Percentiles rank a stretch among this genome's conserved stretches.
Conservation (phyloP, 768 basidiomycete genomes). For the Neoboletus subvelutipes region DNA sequence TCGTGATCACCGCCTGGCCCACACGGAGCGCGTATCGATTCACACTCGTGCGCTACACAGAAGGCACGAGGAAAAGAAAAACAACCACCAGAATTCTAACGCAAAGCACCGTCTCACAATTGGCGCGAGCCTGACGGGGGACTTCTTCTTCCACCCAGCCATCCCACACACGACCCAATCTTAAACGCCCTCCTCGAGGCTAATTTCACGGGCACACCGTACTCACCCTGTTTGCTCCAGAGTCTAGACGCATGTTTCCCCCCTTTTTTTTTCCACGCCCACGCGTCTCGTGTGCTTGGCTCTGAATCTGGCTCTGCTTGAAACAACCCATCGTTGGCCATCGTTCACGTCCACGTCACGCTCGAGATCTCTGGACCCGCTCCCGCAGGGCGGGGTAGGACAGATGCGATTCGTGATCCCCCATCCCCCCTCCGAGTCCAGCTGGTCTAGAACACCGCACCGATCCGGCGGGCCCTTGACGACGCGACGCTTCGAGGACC, state of each 20-base stretch:
- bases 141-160: no score
- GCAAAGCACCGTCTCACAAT: no score
- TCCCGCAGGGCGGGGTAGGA: neutral
- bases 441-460: neutral
- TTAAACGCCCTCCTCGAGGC: neutral
- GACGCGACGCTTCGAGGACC: neutral
- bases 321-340: neutral
- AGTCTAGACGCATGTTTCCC: no score
- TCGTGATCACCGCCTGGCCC: neutral
- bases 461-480: neutral
- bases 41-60: neutral
- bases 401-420: neutral
- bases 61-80: neutral
- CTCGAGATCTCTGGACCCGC: neutral
- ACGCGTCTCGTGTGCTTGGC: neutral
- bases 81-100: neutral
- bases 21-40: neutral
- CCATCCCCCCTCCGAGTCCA: neutral
- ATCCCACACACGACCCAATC: neutral
- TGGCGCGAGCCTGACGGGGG: neutral
- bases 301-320: no score
- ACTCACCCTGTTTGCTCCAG: neutral
- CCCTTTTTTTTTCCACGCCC: neutral
- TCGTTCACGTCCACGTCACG: neutral
- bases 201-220: neutral